Base-by-base conservation (phyloP, 805 yeast genomes). In the Saccharomycopsis schoenii region DNA sequence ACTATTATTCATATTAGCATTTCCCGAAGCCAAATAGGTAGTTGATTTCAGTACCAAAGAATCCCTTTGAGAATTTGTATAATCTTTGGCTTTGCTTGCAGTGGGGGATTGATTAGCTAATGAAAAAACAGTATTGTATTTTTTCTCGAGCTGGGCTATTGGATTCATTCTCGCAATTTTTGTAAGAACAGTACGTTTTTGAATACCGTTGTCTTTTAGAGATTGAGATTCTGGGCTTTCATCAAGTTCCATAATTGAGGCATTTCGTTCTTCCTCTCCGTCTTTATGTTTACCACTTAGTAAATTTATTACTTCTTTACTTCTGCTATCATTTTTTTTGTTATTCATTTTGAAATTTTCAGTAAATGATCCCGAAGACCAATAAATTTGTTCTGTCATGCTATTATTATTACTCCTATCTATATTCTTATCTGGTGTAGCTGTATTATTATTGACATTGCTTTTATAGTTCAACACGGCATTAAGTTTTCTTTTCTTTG, bases 91-190 rank as follows among this genome's bases (percentile, higher is more conserved):
- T 4, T 29, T 54, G 25, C 51, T 51, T 14, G 19, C 21, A 21
- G 17, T 24, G 14, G 63, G 63, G 5, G 63, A 58, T 39, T 55
- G 61, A 19, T n/a, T 36, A 9, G 63, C 19, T 15, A 61, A 14
- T 17, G 47, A 36, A 36, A 63, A 61, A 34, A 61, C 60, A 10
- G 65, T 63, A 5, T 63, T 63, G 39, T 61, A 63, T 51, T 63
- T 63, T 56, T 55, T 61, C 24, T 59, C 65, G 12, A 63, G 42
- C 25, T 25, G 41, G 8, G 56, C 17, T 14, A 63, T 63, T 55
- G 65, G 65, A 41, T 63, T 60, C 19, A 63, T 57, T 40, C 34
- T 59, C 4, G 52, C 34, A 60, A 56, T 47, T 24, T 47, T 25
- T 47, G 40, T 40, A 11, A 47, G 25, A 47, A 47, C 2, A 12